Conservation (phyloP, 306 rosid species). For the Cucurbita argyrosperma region DNA sequence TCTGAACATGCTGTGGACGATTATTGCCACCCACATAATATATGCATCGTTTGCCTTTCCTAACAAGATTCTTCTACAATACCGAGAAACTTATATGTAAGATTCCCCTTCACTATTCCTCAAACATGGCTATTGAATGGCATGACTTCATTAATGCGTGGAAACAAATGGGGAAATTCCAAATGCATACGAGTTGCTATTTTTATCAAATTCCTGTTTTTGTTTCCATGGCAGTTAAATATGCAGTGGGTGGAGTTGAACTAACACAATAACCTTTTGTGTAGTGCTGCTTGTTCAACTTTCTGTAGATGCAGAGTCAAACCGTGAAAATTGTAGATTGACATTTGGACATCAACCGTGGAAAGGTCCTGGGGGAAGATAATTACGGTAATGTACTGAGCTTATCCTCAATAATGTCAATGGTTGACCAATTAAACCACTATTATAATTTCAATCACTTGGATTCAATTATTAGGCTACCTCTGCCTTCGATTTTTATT, state of each 20-base stretch:
- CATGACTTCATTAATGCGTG: background rate
- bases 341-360: background rate
- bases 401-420: background rate
- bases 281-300: background rate
- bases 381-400: constrained; percentile 2
- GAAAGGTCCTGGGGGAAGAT: background rate
- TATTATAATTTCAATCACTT: background rate
- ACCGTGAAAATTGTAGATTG: background rate
- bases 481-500: background rate
- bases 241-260: background rate
- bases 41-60: background rate
- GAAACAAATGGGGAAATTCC: background rate
- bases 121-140: background rate
- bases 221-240: background rate
- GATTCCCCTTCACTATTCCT: background rate
- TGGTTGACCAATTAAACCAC: background rate
- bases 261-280: background rate
- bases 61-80: background rate
- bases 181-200: background rate
- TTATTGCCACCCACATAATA: constrained; percentile 8
- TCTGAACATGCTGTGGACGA: constrained; percentile 79
- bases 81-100: background rate
- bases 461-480: background rate
- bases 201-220: background rate
- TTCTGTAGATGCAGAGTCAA: background rate